A percentile compares a stretch with the other conserved stretches of the same genome.
Conservation (phyloP, 179 eudicot species). For the Actinidia chinensis region DNA sequence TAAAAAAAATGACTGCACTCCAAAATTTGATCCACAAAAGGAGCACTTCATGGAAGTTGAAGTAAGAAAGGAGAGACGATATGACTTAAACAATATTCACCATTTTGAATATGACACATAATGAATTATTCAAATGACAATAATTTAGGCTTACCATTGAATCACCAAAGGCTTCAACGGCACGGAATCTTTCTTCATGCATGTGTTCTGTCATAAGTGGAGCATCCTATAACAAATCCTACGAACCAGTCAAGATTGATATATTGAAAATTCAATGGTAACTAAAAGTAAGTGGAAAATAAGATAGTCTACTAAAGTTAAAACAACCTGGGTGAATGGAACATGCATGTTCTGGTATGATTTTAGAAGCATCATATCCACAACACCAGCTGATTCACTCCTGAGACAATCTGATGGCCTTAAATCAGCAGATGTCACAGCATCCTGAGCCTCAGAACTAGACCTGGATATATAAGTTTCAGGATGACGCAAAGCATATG, state of each 20-base stretch:
- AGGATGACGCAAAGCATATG: constrained; percentile 27
- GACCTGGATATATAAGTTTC: constrained; percentile 17
- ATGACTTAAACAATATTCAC: not conserved
- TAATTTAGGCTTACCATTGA: constrained; percentile 58
- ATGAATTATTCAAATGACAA: constrained; percentile 14
- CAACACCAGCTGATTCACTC: constrained; percentile 73
- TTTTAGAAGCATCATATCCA: constrained; percentile 71
- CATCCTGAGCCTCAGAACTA: constrained; percentile 16
- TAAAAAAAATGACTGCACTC: too few relatives aligned
- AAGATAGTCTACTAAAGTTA: not conserved
- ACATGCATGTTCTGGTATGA: constrained; percentile 73
- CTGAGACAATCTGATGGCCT: constrained; percentile 40
- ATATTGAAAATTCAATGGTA: not conserved
- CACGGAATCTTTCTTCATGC: constrained; percentile 91
- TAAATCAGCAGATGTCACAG: constrained; percentile 23
- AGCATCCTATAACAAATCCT: constrained; percentile 53
- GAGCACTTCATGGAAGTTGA: not conserved
- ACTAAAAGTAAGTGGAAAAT: constrained; percentile 4
- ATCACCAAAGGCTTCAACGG: constrained; percentile 71
- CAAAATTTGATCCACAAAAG: not conserved
- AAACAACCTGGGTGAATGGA: constrained; percentile 82
- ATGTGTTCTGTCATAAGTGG: constrained; percentile 98
- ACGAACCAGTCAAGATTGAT: not conserved
- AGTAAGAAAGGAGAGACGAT: not conserved
- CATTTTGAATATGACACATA: not conserved